These are phyloP conservation scores for Sporothrix humicola DNA, from an alignment of 2,329 filamentous ascomycete species.

Conservation along the genomic window DNA sequence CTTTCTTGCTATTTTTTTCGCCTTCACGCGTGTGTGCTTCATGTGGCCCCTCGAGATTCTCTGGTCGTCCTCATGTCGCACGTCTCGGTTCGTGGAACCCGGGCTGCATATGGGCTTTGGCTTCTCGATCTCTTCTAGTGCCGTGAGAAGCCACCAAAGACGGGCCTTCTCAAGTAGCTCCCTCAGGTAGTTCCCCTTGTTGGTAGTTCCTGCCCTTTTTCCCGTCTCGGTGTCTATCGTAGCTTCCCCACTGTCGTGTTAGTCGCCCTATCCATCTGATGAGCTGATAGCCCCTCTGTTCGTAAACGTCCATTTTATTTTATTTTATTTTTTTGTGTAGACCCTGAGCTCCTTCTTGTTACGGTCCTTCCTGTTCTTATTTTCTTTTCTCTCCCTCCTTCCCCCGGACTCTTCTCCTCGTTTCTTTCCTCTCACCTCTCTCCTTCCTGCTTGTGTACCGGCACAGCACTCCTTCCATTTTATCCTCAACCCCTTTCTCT, in stretches of 20 bases:
- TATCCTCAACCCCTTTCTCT: not conserved
- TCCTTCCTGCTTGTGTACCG: conserved; percentile 14
- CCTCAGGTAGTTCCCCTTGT: not conserved
- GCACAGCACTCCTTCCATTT: not conserved
- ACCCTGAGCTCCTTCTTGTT: conserved; percentile 3
- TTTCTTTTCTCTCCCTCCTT: not conserved
- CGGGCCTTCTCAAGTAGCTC: not conserved
- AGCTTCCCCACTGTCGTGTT: conserved; percentile 18
- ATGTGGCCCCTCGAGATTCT: not conserved
- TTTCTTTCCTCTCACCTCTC: not conserved
- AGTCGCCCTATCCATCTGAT: conserved; percentile 15
- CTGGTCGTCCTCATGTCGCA: not conserved
- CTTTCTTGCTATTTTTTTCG: not conserved
- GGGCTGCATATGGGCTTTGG: not conserved
- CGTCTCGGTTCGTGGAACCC: conserved; percentile 15
- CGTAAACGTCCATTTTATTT: not conserved
- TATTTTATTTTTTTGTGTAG: not conserved
- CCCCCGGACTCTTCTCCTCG: not conserved
- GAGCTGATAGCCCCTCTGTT: not conserved
- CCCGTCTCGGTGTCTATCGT: conserved; percentile 18
- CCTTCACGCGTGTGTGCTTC: not conserved
- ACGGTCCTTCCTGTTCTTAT: not conserved
- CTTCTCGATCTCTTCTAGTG: conserved; percentile 28
- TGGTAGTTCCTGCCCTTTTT: not conserved
- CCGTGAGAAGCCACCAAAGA: not conserved